Conservation (phyloP, 352 stramenopile genomes). For the Phytopythium montanum region DNA sequence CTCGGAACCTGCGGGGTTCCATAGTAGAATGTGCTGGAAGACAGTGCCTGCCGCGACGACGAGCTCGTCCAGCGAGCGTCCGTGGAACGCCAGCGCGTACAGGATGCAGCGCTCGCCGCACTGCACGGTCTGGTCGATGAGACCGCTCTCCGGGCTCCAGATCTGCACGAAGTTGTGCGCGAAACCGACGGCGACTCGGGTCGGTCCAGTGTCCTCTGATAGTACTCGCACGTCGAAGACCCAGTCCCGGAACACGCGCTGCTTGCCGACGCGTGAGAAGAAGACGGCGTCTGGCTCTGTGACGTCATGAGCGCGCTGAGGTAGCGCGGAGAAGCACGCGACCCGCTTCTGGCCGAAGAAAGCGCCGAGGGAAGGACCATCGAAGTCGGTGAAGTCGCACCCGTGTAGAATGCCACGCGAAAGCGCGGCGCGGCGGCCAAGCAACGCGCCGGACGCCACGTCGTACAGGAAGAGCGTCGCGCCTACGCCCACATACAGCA, state of each 20-base stretch:
- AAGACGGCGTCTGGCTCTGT: background rate
- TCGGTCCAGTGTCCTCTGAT: slow-evolving; percentile 11
- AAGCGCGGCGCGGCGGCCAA: slow-evolving; percentile 43
- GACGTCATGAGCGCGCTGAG: slow-evolving; percentile 27
- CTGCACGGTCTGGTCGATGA: slow-evolving; percentile 51
- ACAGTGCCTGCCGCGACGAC: slow-evolving; percentile 81
- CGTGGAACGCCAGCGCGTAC: slow-evolving; percentile 78
- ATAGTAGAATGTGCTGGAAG: slow-evolving; percentile 86
- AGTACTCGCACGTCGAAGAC: slow-evolving; percentile 77
- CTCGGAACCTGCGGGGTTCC: slow-evolving; percentile 31
- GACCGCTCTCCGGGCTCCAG: slow-evolving; percentile 43
- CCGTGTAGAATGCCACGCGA: slow-evolving; percentile 71
- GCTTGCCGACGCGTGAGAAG: slow-evolving; percentile 32
- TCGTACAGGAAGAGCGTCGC: slow-evolving; percentile 65
- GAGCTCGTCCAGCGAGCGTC: slow-evolving; percentile 49
- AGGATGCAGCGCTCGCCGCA: slow-evolving; percentile 81
- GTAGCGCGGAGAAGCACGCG: slow-evolving; percentile 45
- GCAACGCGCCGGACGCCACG: slow-evolving; percentile 36
- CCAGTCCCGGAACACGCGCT: slow-evolving; percentile 78
- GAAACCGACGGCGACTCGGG: slow-evolving; percentile 57
- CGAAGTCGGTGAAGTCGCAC: slow-evolving; percentile 45
- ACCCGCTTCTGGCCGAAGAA: slow-evolving; percentile 85
- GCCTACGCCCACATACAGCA: slow-evolving; percentile 76
- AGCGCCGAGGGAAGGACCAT: slow-evolving; percentile 17
- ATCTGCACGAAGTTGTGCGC: slow-evolving; percentile 86